Evolutionary conservation across 345 rosid genomes (phyloP), one percentile per base, ranked within the genome.

Genomic region (Eucalyptus lansdowneana): DNA sequence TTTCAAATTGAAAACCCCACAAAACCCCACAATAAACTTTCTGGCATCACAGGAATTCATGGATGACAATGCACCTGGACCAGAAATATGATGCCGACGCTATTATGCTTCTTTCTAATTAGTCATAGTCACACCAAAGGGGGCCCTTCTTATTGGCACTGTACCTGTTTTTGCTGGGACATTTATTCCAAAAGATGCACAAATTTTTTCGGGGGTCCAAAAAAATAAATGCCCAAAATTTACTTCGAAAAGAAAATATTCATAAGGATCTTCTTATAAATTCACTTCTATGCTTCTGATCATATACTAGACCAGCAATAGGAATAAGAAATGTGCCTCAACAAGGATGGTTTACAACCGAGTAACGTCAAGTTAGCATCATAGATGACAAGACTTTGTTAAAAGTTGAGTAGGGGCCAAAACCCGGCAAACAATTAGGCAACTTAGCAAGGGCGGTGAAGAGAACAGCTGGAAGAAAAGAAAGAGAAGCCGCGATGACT

Each of bases 361-460:
- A 40, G 24, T 22, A 21, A 76, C 83, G 13, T 11, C 6, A 15
- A 37, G 12, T 37, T 22, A 40, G 47, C 47, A 40, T 40, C 83
- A 40, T 40, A 22, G 47, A 76, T 40, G 42, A 76, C 47, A 10
- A 10, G 83, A 37, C 45, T 21, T 34, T 37, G 80, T 37, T 37
- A 12, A 37, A 19, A 19, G 83, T 21, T 37, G 42, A 72, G 83
- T 72, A 72, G 83, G 81, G 83, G 83, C 83, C 83, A 72, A 72
- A 72, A 24, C 83, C 15, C 27, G 11, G 58, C 37, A 86, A 50
- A 31, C 88, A 31, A 44, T 22, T 19, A 86, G 88, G 60, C 88
- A 31, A 60, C 89, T 65, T 58, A 87, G 40, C 87, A 16, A 27
- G 25, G 91, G 86, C 87, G 91, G 86, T 90, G 92, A 94, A 93